Base-by-base conservation (phyloP, 805 yeast genomes). In the Jamesozyma hellenica region DNA sequence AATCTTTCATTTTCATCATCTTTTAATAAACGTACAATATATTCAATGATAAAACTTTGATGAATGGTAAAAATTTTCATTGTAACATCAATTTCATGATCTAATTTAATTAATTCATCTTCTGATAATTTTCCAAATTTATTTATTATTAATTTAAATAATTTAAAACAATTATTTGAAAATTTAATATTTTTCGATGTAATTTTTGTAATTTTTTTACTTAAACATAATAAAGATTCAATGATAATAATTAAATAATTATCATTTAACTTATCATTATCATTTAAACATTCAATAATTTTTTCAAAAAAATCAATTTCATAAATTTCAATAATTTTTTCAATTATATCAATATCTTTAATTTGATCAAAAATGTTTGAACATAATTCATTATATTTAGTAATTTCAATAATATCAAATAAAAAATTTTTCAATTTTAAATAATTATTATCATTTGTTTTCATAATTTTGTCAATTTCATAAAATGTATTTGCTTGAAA, bases 31-130 rank as follows among this genome's bases (percentile, higher is more conserved):
- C 44, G 33, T 8, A 51, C 38, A 6, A 55, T 47, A 25, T 44
- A 41, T 14, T 51, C 43, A 21, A 57, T 44, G 11, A 58, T 44
- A 3, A 51, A 46, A 10, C 44, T 41, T 39, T 56, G 60, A 35
- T 58, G 61, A n/a, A 56, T 51, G 12, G 57, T 49, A 11, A 57
- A 46, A 3, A 58, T 45, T 31, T 55, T 58, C 26, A 58, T 36
- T 23, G 42, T 41, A 1, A 51, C 47, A 18, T 53, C 59, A 10
- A 57, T 36, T 28, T 43, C 42, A 4, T 21, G 18, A 30, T 48
- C 53, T 12, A 19, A 23, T 6, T 38, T 28, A 2, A 32, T 32
- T 29, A 52, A 38, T 6, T 45, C 39, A 4, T 26, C 32, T 19
- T 44, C 44, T 10, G 33, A 40, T 40, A 48, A 36, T 8, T 35